phyloP scores from a whole-genome alignment of 1,284 basidiomycete genomes.

The Caloboletus inedulis region DNA sequence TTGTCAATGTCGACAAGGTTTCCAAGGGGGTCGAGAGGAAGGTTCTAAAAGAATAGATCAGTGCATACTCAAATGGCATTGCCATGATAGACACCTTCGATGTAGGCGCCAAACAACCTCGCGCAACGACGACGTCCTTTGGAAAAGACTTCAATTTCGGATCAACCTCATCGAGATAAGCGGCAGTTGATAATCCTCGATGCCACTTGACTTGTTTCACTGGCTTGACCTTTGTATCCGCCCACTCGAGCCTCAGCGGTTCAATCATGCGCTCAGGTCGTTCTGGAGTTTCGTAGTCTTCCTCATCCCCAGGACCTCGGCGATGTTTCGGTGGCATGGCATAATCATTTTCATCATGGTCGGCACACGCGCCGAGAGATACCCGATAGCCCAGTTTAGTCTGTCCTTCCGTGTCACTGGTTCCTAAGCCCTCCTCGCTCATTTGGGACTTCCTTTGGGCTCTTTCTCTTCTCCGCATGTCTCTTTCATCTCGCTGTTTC shows the following conservation, averaged over 20 bases:
- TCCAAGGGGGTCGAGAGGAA: constrained; percentile 70
- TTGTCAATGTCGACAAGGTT: constrained; percentile 64
- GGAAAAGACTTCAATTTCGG: constrained; percentile 44
- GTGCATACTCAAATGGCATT: constrained; percentile 1
- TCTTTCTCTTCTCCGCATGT: constrained; percentile 56
- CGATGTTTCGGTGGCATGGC: constrained; percentile 43
- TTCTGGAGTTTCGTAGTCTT: constrained; percentile 71
- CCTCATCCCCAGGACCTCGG: constrained; percentile 76
- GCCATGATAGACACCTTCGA: constrained; percentile 53
- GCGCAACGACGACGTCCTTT: constrained; percentile 43
- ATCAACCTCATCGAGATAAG: constrained; percentile 59
- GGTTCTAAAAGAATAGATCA: constrained; percentile 41
- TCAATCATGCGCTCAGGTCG: constrained; percentile 39
- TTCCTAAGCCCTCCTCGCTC: constrained; percentile 35
- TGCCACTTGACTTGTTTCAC: constrained; percentile 78
- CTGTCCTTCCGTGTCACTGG: constrained; percentile 30
- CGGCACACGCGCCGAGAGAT: constrained; percentile 26
- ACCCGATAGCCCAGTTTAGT: constrained; percentile 23
- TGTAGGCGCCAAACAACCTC: constrained; percentile 62
- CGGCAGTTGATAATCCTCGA: constrained; percentile 57
- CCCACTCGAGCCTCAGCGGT: constrained; percentile 37
- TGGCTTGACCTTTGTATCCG: constrained; percentile 36
- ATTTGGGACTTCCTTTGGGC: constrained; percentile 60
- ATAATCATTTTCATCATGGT: constrained; percentile 34
- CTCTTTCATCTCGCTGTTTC: constrained; percentile 67